These are phyloP conservation scores for Rhizopus sp. DNA, from an alignment of 371 early-diverging fungal species.

Conservation along the genomic window DNA sequence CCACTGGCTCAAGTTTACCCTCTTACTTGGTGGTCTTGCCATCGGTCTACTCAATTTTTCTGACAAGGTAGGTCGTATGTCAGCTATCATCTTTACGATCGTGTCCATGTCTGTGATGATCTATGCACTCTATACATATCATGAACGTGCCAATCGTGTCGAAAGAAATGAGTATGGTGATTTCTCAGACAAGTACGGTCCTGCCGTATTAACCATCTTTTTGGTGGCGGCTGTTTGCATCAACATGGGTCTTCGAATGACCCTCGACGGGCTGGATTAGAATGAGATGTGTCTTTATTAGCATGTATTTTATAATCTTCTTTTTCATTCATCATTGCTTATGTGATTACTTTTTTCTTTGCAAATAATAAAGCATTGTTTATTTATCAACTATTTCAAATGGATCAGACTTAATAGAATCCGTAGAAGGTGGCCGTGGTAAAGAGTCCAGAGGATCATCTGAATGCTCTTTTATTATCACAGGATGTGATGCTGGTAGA, in stretches of 20 bases:
- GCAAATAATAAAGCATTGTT: too few species aligned
- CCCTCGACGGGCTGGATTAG: too few species aligned
- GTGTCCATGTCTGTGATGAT: conserved; percentile 77
- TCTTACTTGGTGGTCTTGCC: conserved; percentile 69
- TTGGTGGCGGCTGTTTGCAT: conserved; percentile 75
- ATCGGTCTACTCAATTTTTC: conserved; percentile 80
- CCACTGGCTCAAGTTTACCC: conserved; percentile 72
- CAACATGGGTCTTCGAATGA: conserved; percentile 64
- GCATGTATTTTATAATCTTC: too few species aligned
- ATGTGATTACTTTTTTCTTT: too few species aligned
- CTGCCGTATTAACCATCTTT: conserved; percentile 77
- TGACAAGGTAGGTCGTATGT: conserved; percentile 63
- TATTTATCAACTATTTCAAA: too few species aligned
- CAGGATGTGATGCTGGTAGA: too few species aligned
- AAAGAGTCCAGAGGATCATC: too few species aligned
- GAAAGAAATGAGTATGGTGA: conserved; percentile 60
- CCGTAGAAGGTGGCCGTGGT: too few species aligned
- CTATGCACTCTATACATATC: conserved; percentile 85
- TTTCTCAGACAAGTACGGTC: conserved; percentile 67
- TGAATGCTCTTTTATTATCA: too few species aligned
- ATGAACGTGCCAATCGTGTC: conserved; percentile 78
- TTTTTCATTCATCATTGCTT: too few species aligned
- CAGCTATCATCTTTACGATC: conserved; percentile 67
- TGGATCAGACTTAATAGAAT: too few species aligned
- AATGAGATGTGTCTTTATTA: too few species aligned